These are phyloP conservation scores for Geotrichum ghanense DNA, from an alignment of 805 yeast species.

Conservation along the genomic window DNA sequence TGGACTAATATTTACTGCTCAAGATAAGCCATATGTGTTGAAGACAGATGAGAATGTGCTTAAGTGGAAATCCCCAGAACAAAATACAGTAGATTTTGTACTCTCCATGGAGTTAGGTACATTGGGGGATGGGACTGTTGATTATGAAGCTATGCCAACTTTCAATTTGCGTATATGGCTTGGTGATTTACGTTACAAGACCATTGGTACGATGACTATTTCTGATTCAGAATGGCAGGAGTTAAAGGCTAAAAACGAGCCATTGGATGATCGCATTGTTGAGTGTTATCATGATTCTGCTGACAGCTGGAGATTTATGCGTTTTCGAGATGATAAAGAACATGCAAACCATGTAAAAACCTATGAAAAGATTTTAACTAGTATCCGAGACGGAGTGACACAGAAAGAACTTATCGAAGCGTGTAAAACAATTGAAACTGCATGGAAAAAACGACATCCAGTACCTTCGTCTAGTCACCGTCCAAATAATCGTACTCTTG, in stretches of 20 bases:
- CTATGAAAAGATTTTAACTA: slow-evolving; percentile 69
- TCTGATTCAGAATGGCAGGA: slow-evolving; percentile 71
- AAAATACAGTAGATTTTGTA: slow-evolving; percentile 85
- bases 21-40: slow-evolving; percentile 71
- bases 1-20: slow-evolving; percentile 88
- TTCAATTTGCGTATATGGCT: slow-evolving; percentile 67
- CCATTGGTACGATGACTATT: slow-evolving; percentile 53
- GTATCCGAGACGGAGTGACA: slow-evolving; percentile 78
- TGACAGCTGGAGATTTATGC: slow-evolving; percentile 68
- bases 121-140: slow-evolving; percentile 51
- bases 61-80: slow-evolving; percentile 97
- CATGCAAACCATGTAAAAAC: slow-evolving; percentile 78
- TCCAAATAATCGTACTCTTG: too few relatives aligned
- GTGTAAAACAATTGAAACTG: slow-evolving; percentile 41
- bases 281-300: slow-evolving; percentile 65
- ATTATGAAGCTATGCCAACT: slow-evolving; percentile 71
- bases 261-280: slow-evolving; percentile 78
- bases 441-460: slow-evolving; percentile 61
- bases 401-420: slow-evolving; percentile 60
- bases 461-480: too few relatives aligned
- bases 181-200: slow-evolving; percentile 48
- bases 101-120: slow-evolving; percentile 49
- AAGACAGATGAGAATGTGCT: slow-evolving; percentile 82
- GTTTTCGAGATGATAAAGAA: slow-evolving; percentile 88
- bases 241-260: slow-evolving; percentile 58